Conservation (phyloP, 768 basidiomycete species). For the Tulasnella sp. region DNA sequence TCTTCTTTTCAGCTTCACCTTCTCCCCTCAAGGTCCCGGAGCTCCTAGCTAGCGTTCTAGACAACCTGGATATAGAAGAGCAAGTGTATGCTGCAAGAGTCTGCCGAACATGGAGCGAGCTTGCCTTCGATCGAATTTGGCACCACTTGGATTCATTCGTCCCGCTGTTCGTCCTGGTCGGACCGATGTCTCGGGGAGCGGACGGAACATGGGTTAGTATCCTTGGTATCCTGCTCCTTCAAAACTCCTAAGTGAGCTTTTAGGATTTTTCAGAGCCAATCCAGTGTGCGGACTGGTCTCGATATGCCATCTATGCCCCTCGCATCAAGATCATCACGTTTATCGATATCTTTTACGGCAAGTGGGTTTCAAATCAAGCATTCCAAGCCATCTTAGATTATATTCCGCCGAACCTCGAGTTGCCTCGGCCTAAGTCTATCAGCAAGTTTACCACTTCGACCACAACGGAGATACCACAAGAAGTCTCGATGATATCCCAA, state of each 20-base stretch:
- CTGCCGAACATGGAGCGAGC: neutral
- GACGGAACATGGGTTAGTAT: neutral
- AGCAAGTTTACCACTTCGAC: neutral
- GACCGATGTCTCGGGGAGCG: neutral
- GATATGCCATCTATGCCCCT: neutral
- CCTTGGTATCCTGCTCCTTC: neutral
- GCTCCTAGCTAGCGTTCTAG: neutral
- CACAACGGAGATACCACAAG: neutral
- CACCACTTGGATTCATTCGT: neutral
- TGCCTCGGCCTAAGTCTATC: neutral
- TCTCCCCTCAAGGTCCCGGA: neutral
- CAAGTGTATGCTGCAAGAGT: neutral
- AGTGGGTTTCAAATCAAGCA: neutral
- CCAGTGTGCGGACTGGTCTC: neutral
- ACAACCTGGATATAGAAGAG: neutral
- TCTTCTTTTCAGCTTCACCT: neutral
- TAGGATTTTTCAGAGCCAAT: neutral
- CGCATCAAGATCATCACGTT: neutral
- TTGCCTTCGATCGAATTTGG: neutral
- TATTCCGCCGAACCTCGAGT: neutral
- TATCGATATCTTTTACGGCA: neutral
- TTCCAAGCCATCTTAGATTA: neutral
- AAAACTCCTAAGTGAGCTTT: neutral
- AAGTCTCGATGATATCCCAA: neutral
- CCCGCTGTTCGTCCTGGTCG: neutral